phyloP scores from a whole-genome alignment of 345 rosid genomes.

The Tarenaya hassleriana region DNA sequence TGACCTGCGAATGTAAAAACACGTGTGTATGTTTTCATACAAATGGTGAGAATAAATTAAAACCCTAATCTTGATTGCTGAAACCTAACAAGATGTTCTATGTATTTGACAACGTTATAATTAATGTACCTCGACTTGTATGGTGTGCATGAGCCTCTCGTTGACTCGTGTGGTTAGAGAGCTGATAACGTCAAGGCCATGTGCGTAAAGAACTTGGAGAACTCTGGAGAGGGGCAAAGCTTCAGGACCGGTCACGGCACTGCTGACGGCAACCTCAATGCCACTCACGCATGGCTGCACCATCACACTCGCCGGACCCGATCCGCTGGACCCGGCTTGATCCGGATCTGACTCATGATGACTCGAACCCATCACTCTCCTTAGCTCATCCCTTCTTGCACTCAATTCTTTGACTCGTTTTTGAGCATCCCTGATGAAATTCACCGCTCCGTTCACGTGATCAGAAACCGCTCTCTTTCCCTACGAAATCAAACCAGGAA shows the following conservation, averaged over 20 bases:
- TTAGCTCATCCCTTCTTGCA: slow-evolving; percentile 31
- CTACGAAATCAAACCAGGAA: slow-evolving; percentile 28
- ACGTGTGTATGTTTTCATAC: not conserved
- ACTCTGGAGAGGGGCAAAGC: slow-evolving; percentile 38
- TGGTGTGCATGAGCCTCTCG: slow-evolving; percentile 37
- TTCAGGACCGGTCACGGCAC: slow-evolving; percentile 23
- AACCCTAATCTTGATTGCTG: slow-evolving; percentile 17
- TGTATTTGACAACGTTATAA: not conserved
- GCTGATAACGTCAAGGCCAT: slow-evolving; percentile 37
- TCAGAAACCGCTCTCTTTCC: slow-evolving; percentile 42
- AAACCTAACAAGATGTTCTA: not conserved
- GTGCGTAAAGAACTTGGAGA: slow-evolving; percentile 30
- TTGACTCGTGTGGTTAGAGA: slow-evolving; percentile 34
- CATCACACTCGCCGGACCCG: slow-evolving; percentile 17
- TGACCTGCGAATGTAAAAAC: slow-evolving; percentile 31
- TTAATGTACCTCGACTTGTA: slow-evolving; percentile 42
- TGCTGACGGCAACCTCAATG: slow-evolving; percentile 35
- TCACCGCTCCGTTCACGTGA: slow-evolving; percentile 36
- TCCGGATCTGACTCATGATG: slow-evolving; percentile 13
- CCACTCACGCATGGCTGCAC: slow-evolving; percentile 38
- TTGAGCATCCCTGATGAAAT: slow-evolving; percentile 31
- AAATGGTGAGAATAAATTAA: slow-evolving; percentile 6
- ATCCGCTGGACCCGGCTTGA: slow-evolving; percentile 7
- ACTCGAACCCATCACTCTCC: slow-evolving; percentile 10
- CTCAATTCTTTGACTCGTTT: slow-evolving; percentile 20